Base-by-base conservation (phyloP, 1,284 basidiomycete species). In the Athelia psychrophila region DNA sequence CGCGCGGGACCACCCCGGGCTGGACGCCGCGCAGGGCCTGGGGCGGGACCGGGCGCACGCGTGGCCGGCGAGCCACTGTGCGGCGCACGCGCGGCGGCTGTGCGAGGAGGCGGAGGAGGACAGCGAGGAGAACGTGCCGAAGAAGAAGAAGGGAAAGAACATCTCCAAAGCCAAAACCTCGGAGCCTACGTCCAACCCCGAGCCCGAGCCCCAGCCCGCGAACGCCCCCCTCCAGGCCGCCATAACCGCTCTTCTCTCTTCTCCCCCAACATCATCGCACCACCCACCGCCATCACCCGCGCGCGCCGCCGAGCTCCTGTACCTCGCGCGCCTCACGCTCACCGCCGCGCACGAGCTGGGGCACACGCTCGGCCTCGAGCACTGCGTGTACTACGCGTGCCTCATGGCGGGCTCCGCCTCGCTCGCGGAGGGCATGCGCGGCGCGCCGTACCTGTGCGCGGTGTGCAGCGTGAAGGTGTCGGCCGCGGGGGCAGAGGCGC, bases 311-410 rank as follows among this genome's bases (percentile, higher is more conserved):
- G 25, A 23, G 10, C 45, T n/a, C 10, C 45, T 70, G 18, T 70
- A 66, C 64, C 61, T 71, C 3, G 58, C 61, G 9, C 63, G 68
- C 12, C 60, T 67, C 15, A 67, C 66, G 44, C 64, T 63, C 18
- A 70, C 69, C 1, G 63, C 68, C n/a, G 61, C 61, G 47, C 68
- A 71, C 49, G 68, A 69, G 50, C 59, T 70, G 2, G 69, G 69
- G 1, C 68, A 70, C 49, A 68, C 67, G 47, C 62, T 69, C 12
- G 67, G 68, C 25, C 64, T 69, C 13, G 67, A 70, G 32, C 68
- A 70, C 49, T 71, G 69, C 50, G 62, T 68, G 1, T 68, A 68
- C 52, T 69, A 66, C 45, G 67, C 68, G 2, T 71, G 68, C 51
- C 48, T 56, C 23, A 71, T 70, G 68, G 67, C 69, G 36, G 65